Evolutionary conservation across 2,329 filamentous ascomycete genomes (phyloP), one percentile per base, ranked within the genome.

Genomic region (Aspergillus sp.): DNA sequence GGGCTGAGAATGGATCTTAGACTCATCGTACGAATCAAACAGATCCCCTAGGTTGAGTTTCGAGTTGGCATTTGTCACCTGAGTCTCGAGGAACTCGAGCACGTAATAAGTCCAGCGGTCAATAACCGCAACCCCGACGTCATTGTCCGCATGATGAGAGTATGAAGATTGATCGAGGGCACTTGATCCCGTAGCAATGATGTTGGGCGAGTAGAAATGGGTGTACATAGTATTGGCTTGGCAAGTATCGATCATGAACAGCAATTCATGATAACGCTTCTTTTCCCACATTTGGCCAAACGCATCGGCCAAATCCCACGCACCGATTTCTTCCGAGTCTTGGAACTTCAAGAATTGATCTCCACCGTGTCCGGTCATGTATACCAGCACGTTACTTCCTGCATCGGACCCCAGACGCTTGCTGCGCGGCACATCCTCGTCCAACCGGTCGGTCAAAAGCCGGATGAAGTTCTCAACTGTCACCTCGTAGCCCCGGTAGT

Each of bases 241-340:
- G 72, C 93, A 98, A 0, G 93, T 98, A 67, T 98, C 93, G 69
- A 98, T 98, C 93, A 98, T 98, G 75, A 98, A 98, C 45, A 98
- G 81, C 56, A 98, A 83, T 69, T 98, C 93, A 66, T 97, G 88
- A 69, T 97, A 98, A 75, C 93, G 85, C 74, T 94, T 94, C 82
- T 98, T 98, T 77, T 98, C 93, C 88, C 90, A 96, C 93, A 98
- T 98, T 74, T 98, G 91, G 69, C 94, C 90, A 65, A 98, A 97
- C 0, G 93, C 93, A 67, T 98, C 89, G 5, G 94, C 93, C 45
- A 98, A 74, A 70, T 98, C 93, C 65, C 94, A 96, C 0, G 90
- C 90, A 44, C 89, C 90, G 53, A 98, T 97, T 70, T 98, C 93
- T 67, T 98, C 93, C 6, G 90, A 88, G 58, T 98, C 93, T 67